Conservation (phyloP, 257 asterid genomes). For the Primulina tabacum region DNA sequence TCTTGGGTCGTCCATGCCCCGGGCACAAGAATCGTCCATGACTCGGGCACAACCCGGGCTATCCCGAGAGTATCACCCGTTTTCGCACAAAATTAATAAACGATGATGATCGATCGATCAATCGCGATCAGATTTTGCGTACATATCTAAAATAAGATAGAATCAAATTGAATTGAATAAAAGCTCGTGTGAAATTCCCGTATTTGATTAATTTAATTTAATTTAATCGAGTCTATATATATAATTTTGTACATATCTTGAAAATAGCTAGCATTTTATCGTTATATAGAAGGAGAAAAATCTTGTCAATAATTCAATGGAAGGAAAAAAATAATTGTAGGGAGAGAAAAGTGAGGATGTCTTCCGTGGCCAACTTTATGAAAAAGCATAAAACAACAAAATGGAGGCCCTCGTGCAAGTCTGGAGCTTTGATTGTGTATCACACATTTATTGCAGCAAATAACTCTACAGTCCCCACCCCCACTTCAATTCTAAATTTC, state of each 20-base stretch:
- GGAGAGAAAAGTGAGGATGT: slow-evolving; percentile 28
- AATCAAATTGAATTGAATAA: background rate
- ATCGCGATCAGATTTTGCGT: too few species aligned
- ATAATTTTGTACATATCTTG: slow-evolving; percentile 19
- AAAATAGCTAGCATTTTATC: slow-evolving; percentile 20
- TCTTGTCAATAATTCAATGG: slow-evolving; percentile 34
- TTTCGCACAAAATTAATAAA: too few species aligned
- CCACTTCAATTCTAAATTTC: background rate
- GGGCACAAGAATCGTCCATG: too few species aligned
- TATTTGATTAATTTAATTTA: background rate
- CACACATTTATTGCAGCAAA: slow-evolving; percentile 61
- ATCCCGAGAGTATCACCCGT: too few species aligned
- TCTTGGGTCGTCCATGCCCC: too few species aligned
- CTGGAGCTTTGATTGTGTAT: slow-evolving; percentile 55
- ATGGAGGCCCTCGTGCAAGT: slow-evolving; percentile 81
- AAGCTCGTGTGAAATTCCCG: background rate
- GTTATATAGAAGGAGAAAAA: slow-evolving; percentile 19
- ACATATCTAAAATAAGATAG: too few species aligned
- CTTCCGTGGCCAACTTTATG: slow-evolving; percentile 33
- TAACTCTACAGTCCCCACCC: slow-evolving; percentile 29
- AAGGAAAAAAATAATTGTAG: slow-evolving; percentile 30
- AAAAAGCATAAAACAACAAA: slow-evolving; percentile 58
- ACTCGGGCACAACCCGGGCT: too few species aligned
- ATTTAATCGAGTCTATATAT: slow-evolving; percentile 14
- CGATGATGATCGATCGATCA: too few species aligned